Conservation (phyloP, 2,329 filamentous ascomycete genomes). For the Chaetomium sp. region DNA sequence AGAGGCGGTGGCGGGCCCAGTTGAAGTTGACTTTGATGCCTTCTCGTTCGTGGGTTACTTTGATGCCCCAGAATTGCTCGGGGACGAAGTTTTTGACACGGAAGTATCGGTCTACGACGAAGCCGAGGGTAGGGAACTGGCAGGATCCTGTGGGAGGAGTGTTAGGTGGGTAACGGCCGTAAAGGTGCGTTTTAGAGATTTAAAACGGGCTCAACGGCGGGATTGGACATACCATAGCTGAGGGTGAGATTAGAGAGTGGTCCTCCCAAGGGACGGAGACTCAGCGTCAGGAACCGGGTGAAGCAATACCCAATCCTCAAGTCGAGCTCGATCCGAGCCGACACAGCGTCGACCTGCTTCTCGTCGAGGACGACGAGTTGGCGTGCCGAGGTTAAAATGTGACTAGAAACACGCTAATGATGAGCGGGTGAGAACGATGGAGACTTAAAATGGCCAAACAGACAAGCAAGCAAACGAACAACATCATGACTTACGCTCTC, state of each 20-base stretch:
- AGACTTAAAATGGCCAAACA: neutral
- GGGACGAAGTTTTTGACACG: slow-evolving; percentile 89
- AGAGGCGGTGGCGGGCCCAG: slow-evolving; percentile 77
- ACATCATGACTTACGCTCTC: slow-evolving; percentile 54
- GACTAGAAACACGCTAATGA: slow-evolving; percentile 42
- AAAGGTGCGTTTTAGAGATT: slow-evolving; percentile 15
- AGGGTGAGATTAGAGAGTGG: slow-evolving; percentile 59
- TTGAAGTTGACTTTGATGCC: slow-evolving; percentile 73
- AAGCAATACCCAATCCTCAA: slow-evolving; percentile 88
- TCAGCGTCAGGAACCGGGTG: slow-evolving; percentile 78
- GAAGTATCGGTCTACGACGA: slow-evolving; percentile 94
- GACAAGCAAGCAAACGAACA: neutral
- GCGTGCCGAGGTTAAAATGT: slow-evolving; percentile 77
- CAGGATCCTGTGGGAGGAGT: slow-evolving; percentile 59
- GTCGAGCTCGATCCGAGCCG: slow-evolving; percentile 85
- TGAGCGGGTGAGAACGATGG: too few relatives aligned
- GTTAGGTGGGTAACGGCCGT: neutral
- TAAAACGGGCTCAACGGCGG: neutral
- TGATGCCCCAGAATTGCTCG: slow-evolving; percentile 90
- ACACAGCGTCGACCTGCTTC: slow-evolving; percentile 78
- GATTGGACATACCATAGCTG: slow-evolving; percentile 62
- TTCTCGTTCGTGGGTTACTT: slow-evolving; percentile 70
- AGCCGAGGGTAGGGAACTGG: slow-evolving; percentile 93
- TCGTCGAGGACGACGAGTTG: slow-evolving; percentile 75
- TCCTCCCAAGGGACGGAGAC: slow-evolving; percentile 65